phyloP scores from a whole-genome alignment of 345 rosid genomes.

The Syzygium oleosum region DNA sequence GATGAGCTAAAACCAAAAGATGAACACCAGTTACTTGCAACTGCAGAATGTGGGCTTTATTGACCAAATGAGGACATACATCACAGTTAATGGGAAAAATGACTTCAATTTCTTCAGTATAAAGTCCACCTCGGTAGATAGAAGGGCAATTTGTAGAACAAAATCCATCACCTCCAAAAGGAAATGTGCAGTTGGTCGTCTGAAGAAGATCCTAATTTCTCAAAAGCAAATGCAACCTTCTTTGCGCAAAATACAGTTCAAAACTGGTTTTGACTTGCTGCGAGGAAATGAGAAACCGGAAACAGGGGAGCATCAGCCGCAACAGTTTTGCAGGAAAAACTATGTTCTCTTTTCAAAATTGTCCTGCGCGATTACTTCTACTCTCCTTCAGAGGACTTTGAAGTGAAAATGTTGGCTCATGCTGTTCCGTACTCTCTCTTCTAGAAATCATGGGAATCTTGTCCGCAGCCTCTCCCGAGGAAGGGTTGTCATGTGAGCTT shows the following conservation, averaged over 20 bases:
- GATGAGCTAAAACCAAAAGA: background rate
- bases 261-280: background rate
- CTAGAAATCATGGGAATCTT: constrained; percentile 9
- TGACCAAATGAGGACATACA: background rate
- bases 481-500: constrained; percentile 8
- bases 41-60: background rate
- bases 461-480: constrained; percentile 15
- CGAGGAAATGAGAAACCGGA: background rate
- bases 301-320: background rate
- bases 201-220: background rate
- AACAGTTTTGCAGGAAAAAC: background rate
- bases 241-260: background rate
- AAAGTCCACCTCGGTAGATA: background rate
- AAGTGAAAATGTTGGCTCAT: constrained; percentile 48
- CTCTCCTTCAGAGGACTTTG: constrained; percentile 35
- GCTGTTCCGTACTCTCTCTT: constrained; percentile 1
- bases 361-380: background rate
- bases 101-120: background rate
- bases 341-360: background rate
- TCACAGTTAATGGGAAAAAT: background rate
- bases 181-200: background rate
- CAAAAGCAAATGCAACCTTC: background rate
- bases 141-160: background rate
- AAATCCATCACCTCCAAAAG: background rate
- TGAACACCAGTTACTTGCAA: background rate